These are phyloP conservation scores for Colletotrichum gigasporum DNA, from an alignment of 2,329 filamentous ascomycete species.

Conservation along the genomic window DNA sequence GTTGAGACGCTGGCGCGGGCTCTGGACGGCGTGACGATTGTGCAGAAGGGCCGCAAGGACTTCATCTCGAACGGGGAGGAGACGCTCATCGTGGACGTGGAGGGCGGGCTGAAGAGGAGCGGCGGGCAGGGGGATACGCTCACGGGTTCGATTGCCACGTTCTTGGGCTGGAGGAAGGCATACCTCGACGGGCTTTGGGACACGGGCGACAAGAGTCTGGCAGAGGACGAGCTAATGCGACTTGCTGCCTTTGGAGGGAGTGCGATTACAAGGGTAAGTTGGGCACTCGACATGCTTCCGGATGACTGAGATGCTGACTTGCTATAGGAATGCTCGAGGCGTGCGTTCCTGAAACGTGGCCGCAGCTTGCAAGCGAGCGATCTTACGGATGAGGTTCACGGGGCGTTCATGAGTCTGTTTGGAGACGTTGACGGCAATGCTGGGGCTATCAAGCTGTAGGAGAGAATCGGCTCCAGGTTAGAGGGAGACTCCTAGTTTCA, in stretches of 20 bases:
- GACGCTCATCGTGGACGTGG: slow-evolving; percentile 80
- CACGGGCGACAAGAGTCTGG: slow-evolving; percentile 37
- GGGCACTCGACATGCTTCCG: neutral
- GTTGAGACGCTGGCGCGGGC: slow-evolving; percentile 76
- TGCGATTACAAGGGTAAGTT: slow-evolving; percentile 80
- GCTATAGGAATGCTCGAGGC: slow-evolving; percentile 78
- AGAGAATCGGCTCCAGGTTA: too few relatives aligned
- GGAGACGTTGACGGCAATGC: slow-evolving; percentile 69
- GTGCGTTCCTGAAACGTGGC: slow-evolving; percentile 87
- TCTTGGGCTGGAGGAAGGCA: slow-evolving; percentile 87
- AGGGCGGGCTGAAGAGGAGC: slow-evolving; percentile 87
- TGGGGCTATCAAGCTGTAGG: slow-evolving; percentile 47
- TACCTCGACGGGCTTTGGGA: slow-evolving; percentile 86
- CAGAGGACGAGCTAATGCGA: slow-evolving; percentile 71
- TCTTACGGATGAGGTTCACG: slow-evolving; percentile 88
- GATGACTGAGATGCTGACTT: slow-evolving; percentile 29
- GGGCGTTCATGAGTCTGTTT: slow-evolving; percentile 81
- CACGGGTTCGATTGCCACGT: slow-evolving; percentile 87
- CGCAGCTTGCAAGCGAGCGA: slow-evolving; percentile 92
- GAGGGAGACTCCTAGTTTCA: too few relatives aligned
- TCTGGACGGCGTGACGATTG: slow-evolving; percentile 87
- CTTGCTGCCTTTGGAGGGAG: slow-evolving; percentile 89
- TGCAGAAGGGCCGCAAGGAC: slow-evolving; percentile 88
- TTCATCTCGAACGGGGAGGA: slow-evolving; percentile 82
- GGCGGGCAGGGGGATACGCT: slow-evolving; percentile 96